phyloP scores from a whole-genome alignment of 2,329 filamentous ascomycete species.

The Fusarium pseudograminearum region DNA sequence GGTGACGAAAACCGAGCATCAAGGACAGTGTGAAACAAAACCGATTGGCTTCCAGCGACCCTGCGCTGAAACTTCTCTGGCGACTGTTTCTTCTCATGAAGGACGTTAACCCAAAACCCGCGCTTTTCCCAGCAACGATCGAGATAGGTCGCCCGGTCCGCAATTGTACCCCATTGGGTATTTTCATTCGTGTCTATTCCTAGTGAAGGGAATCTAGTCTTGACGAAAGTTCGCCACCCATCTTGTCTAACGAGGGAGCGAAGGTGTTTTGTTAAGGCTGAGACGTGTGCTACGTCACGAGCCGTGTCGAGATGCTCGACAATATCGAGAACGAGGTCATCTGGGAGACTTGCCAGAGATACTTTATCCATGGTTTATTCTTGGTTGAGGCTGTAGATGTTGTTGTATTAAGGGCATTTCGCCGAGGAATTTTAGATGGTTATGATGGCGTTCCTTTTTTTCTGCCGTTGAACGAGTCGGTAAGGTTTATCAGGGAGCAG shows the following conservation, averaged over 20 bases:
- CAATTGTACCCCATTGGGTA: conserved; percentile 55
- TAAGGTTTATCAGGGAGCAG: neutral
- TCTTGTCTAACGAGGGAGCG: conserved; percentile 54
- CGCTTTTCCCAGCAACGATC: conserved; percentile 66
- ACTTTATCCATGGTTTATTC: conserved; percentile 43
- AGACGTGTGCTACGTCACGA: conserved; percentile 59
- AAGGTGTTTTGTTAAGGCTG: conserved; percentile 55
- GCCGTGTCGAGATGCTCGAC: conserved; percentile 62
- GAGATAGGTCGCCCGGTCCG: conserved; percentile 62
- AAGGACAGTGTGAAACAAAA: conserved; percentile 61
- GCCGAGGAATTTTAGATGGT: neutral
- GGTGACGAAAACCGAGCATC: conserved; percentile 57
- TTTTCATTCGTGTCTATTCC: conserved; percentile 46
- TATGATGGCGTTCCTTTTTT: conserved; percentile 13
- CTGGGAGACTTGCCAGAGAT: conserved; percentile 59
- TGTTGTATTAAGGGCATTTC: conserved; percentile 32
- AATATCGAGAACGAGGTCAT: conserved; percentile 64
- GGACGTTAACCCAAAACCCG: conserved; percentile 53
- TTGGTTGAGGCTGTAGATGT: conserved; percentile 8
- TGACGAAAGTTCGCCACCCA: conserved; percentile 65
- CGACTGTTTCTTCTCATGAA: conserved; percentile 40
- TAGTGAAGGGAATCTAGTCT: conserved; percentile 58
- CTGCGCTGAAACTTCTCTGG: conserved; percentile 28
- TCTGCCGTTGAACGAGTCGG: neutral
- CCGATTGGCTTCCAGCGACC: conserved; percentile 49